Evolutionary conservation across 148 eudicot species (phyloP).

Genomic region (Rhododendron ovatum): DNA sequence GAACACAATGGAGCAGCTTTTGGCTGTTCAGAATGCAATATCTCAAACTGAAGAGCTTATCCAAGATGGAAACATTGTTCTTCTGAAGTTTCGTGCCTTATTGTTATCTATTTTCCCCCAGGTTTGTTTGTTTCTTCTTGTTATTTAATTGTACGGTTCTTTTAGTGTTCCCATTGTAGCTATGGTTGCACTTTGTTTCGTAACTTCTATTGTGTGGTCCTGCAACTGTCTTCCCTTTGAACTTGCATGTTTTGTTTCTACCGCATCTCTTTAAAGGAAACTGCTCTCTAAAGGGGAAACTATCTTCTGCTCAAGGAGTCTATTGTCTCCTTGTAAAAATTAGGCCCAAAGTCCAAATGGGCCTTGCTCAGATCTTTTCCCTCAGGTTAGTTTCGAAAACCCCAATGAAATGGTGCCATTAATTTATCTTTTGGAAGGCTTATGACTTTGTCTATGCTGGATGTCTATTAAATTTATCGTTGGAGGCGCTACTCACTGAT

Average conservation of each 20-base stretch:
- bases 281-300: background rate
- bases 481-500: background rate
- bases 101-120: conserved; percentile 77
- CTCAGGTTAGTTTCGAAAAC: background rate
- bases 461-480: background rate
- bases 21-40: conserved; percentile 88
- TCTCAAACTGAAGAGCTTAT: conserved; percentile 79
- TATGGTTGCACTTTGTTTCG: background rate
- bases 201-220: background rate
- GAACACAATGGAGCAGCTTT: conserved; percentile 86
- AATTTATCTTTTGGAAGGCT: background rate
- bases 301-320: background rate
- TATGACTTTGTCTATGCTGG: background rate
- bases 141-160: background rate
- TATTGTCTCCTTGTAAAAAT: background rate
- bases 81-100: conserved; percentile 76
- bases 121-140: conserved; percentile 31
- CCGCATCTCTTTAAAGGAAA: background rate
- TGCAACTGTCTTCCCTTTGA: background rate
- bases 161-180: background rate
- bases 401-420: background rate
- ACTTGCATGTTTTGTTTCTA: background rate
- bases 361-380: background rate
- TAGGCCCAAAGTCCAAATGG: background rate
- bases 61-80: conserved; percentile 76